These are phyloP conservation scores for Chlorencoelia australis DNA, from an alignment of 2,329 filamentous ascomycete genomes.

Conservation along the genomic window DNA sequence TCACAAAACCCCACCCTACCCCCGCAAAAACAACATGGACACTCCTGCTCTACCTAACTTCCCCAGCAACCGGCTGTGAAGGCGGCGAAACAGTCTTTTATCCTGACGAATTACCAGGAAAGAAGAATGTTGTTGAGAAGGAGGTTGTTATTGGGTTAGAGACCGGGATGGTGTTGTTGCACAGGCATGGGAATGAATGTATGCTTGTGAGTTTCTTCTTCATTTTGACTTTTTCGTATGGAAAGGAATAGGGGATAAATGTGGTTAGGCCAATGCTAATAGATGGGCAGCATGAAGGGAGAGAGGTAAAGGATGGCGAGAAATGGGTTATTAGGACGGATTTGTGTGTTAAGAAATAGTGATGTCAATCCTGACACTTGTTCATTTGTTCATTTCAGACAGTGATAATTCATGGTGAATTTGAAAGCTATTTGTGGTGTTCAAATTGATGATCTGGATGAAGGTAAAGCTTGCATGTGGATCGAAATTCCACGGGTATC, in stretches of 20 bases:
- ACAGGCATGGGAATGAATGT: slow-evolving; percentile 83
- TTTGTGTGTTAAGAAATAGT: slow-evolving; percentile 55
- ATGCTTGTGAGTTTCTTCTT: slow-evolving; percentile 49
- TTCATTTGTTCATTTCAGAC: no score
- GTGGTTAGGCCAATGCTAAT: no score
- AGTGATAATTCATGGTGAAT: no score
- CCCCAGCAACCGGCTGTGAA: slow-evolving; percentile 59
- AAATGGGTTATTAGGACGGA: slow-evolving; percentile 90
- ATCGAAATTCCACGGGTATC: no score
- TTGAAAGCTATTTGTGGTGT: no score
- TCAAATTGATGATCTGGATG: no score
- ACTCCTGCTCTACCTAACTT: slow-evolving; percentile 76
- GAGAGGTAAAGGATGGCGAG: slow-evolving; percentile 68
- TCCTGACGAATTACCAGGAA: slow-evolving; percentile 48
- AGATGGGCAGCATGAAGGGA: slow-evolving; percentile 84
- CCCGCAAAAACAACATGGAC: slow-evolving; percentile 80
- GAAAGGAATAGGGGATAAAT: slow-evolving; percentile 27
- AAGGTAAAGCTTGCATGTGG: no score
- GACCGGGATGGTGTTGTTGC: slow-evolving; percentile 76
- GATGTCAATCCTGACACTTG: no score
- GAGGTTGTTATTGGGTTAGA: slow-evolving; percentile 66
- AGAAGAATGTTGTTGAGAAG: slow-evolving; percentile 37
- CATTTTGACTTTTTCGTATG: slow-evolving; percentile 6
- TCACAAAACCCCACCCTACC: slow-evolving; percentile 31
- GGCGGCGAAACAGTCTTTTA: slow-evolving; percentile 93